These are phyloP conservation scores for Maudiozyma serrabonitensis DNA, from an alignment of 805 yeast genomes.

Conservation along the genomic window DNA sequence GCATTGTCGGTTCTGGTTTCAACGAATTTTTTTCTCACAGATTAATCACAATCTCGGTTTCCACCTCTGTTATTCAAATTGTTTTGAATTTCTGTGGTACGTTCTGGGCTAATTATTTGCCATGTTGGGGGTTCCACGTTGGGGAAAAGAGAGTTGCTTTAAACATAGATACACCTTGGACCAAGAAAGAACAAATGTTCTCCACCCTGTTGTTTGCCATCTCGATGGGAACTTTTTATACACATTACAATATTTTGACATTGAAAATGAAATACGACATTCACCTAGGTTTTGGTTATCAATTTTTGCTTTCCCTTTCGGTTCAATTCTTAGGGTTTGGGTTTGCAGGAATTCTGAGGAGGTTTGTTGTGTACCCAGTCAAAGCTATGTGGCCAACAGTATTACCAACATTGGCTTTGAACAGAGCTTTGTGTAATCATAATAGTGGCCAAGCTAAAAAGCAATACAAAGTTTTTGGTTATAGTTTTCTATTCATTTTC, in stretches of 20 bases:
- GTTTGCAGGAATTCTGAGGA: conserved; percentile 54
- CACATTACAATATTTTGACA: conserved; percentile 31
- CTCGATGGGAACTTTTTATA: conserved; percentile 30
- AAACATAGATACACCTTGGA: conserved; percentile 55
- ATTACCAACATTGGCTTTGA: conserved; percentile 40
- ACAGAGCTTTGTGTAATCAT: conserved; percentile 35
- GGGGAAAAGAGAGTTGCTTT: conserved; percentile 34
- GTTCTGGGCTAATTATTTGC: conserved; percentile 34
- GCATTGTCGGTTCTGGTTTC: conserved; percentile 42
- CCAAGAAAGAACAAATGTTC: conserved; percentile 55
- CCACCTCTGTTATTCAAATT: conserved; percentile 38
- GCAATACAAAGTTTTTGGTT: conserved; percentile 29
- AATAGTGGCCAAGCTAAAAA: conserved; percentile 31
- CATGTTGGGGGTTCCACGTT: conserved; percentile 36
- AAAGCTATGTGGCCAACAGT: conserved; percentile 46
- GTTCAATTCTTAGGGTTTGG: conserved; percentile 60
- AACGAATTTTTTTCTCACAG: conserved; percentile 51
- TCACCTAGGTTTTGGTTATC: conserved; percentile 38
- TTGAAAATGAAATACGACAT: conserved; percentile 27
- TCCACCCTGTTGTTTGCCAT: conserved; percentile 39
- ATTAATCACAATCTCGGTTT: conserved; percentile 39
- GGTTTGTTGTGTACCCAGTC: conserved; percentile 44
- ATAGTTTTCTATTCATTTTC: conserved; percentile 29
- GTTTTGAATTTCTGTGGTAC: conserved; percentile 39
- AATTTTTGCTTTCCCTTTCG: conserved; percentile 41